Evolutionary conservation across 129 eudicot genomes (phyloP).

Genomic region (Solidago caesia): DNA sequence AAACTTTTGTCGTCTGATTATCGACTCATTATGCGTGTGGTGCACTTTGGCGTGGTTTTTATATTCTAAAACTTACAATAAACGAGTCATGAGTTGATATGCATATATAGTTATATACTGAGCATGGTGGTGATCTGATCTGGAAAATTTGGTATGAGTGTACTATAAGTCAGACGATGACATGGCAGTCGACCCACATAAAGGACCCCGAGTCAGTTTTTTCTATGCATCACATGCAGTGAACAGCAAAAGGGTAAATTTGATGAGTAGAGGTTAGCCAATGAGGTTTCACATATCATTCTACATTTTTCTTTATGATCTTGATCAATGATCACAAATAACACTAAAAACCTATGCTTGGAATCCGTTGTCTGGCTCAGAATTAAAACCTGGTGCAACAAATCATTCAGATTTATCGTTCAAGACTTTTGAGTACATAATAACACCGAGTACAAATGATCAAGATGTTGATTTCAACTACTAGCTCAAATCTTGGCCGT

Average conservation of each 20-base stretch:
- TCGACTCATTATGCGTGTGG: slow-evolving; percentile 16
- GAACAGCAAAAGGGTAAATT: not conserved
- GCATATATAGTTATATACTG: not conserved
- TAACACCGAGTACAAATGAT: slow-evolving; percentile 18
- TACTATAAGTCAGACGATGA: slow-evolving; percentile 43
- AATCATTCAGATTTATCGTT: slow-evolving; percentile 14
- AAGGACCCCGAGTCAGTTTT: slow-evolving; percentile 10
- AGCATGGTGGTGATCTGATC: slow-evolving; percentile 31
- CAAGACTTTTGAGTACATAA: slow-evolving; percentile 11
- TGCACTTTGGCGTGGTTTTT: slow-evolving; percentile 10
- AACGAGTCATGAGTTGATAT: slow-evolving; percentile 11
- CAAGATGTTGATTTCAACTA: slow-evolving; percentile 19
- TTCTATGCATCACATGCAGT: slow-evolving; percentile 8
- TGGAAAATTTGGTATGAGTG: slow-evolving; percentile 28
- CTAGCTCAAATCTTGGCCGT: not conserved
- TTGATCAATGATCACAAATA: slow-evolving; percentile 9
- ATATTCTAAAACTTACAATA: slow-evolving; percentile 5
- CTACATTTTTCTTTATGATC: slow-evolving; percentile 9
- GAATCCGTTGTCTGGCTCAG: not conserved
- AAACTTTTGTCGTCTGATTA: not conserved
- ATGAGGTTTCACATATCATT: slow-evolving; percentile 11
- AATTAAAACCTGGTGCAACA: slow-evolving; percentile 12
- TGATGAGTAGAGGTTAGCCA: not conserved
- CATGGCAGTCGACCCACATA: slow-evolving; percentile 21
- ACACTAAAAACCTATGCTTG: slow-evolving; percentile 11